Evolutionary conservation across 768 basidiomycete genomes (phyloP).

Genomic region (Boletus reticulatus): DNA sequence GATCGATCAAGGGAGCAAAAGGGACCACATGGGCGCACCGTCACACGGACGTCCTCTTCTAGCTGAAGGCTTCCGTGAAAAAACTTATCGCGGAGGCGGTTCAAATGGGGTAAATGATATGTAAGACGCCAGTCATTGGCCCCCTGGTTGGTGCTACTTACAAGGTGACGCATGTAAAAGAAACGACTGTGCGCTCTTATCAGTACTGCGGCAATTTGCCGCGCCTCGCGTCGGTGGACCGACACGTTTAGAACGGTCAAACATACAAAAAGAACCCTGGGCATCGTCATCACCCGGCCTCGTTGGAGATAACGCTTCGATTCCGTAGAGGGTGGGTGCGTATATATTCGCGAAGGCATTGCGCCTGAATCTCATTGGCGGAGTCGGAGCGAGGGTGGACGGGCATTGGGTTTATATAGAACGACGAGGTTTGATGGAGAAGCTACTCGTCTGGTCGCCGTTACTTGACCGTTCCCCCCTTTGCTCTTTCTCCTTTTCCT

Average conservation of each 20-base stretch:
- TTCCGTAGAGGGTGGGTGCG: not conserved
- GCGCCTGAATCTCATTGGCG: slow-evolving; percentile 16
- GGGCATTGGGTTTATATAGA: slow-evolving; percentile 18
- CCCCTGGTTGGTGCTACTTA: too few species aligned
- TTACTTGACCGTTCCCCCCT: not conserved
- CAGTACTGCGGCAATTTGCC: not conserved
- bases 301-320: slow-evolving; percentile 21
- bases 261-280: not conserved
- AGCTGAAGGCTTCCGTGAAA: too few species aligned
- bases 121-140: too few species aligned
- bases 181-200: not conserved
- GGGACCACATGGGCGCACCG: not conserved
- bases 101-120: too few species aligned
- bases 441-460: not conserved
- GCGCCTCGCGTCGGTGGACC: slow-evolving; percentile 1
- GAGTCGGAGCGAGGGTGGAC: slow-evolving; percentile 25
- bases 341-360: slow-evolving; percentile 16
- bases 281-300: not conserved
- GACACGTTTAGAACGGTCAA: not conserved
- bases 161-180: not conserved
- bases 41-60: not conserved
- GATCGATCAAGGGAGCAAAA: not conserved
- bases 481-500: not conserved
- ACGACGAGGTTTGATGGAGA: slow-evolving; percentile 5
- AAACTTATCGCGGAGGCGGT: too few species aligned